phyloP scores from a whole-genome alignment of 495 filamentous ascomycete species.

The Cairneyella variabilis region DNA sequence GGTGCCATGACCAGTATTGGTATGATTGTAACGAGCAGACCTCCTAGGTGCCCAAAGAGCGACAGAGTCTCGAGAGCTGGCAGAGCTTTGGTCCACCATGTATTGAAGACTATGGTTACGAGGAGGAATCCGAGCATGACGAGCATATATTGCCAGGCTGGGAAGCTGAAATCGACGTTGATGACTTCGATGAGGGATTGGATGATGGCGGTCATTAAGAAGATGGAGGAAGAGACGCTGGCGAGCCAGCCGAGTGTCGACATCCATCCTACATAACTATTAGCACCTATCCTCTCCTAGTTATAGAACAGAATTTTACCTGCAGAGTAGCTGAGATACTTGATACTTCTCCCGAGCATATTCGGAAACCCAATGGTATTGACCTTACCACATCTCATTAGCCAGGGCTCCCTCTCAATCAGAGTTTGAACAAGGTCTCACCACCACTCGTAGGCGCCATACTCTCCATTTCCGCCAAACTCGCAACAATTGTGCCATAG shows the following conservation, averaged over 20 bases:
- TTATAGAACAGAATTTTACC: slow-evolving; percentile 22
- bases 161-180: slow-evolving; percentile 26
- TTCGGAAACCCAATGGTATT: slow-evolving; percentile 49
- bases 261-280: slow-evolving; percentile 40
- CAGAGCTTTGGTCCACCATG: slow-evolving; percentile 34
- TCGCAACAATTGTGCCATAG: slow-evolving; percentile 45
- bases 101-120: slow-evolving; percentile 38
- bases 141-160: slow-evolving; percentile 35
- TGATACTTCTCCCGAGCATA: too few species aligned
- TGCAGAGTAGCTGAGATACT: slow-evolving; percentile 42
- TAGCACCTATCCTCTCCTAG: too few species aligned
- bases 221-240: slow-evolving; percentile 31
- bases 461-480: slow-evolving; percentile 53
- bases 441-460: slow-evolving; percentile 32
- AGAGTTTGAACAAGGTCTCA: neutral
- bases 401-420: neutral
- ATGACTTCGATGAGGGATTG: slow-evolving; percentile 30
- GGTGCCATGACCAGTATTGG: slow-evolving; percentile 30
- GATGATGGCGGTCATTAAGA: slow-evolving; percentile 37
- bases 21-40: slow-evolving; percentile 36
- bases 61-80: slow-evolving; percentile 36
- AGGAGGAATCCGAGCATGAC: slow-evolving; percentile 34
- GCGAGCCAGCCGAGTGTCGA: slow-evolving; percentile 40
- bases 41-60: slow-evolving; percentile 38
- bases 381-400: slow-evolving; percentile 26